Percentiles rank a stretch among this genome's conserved stretches.
These are phyloP conservation scores for Austroboletus festivus DNA, from an alignment of 768 basidiomycete species.

Conservation along the genomic window DNA sequence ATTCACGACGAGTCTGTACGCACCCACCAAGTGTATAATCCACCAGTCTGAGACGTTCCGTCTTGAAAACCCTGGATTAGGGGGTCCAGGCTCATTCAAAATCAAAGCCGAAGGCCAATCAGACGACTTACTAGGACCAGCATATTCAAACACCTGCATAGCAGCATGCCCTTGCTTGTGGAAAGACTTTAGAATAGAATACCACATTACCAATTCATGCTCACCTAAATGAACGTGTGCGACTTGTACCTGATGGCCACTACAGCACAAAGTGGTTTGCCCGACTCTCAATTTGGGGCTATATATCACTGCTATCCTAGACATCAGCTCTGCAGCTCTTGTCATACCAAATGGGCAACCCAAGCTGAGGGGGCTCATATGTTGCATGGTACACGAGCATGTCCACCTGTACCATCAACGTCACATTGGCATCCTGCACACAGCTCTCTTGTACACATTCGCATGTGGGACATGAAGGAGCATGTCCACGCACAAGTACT, in stretches of 20 bases:
- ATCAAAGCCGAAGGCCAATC: too few relatives aligned
- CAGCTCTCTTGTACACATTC: slow-evolving; percentile 47
- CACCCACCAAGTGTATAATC: too few relatives aligned
- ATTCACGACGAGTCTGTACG: too few relatives aligned
- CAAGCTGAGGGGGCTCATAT: slow-evolving; percentile 79
- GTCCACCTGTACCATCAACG: slow-evolving; percentile 87
- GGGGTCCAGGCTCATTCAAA: too few relatives aligned
- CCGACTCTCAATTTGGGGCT: slow-evolving; percentile 76
- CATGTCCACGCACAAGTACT: slow-evolving; percentile 27
- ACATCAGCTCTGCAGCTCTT: slow-evolving; percentile 71
- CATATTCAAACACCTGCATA: slow-evolving; percentile 85
- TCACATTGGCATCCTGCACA: slow-evolving; percentile 60
- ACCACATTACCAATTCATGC: too few relatives aligned
- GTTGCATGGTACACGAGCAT: slow-evolving; percentile 85
- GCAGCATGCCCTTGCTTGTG: slow-evolving; percentile 80
- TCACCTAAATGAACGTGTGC: too few relatives aligned
- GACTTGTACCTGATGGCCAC: slow-evolving; percentile 78
- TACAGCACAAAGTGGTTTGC: slow-evolving; percentile 78
- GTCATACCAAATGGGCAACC: slow-evolving; percentile 78
- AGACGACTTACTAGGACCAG: slow-evolving; percentile 55
- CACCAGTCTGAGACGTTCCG: too few relatives aligned
- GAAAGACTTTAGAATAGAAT: slow-evolving; percentile 54
- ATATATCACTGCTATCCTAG: slow-evolving; percentile 74
- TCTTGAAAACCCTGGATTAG: too few relatives aligned
- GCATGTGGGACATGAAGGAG: background rate